Evolutionary conservation across 2,329 filamentous ascomycete species (phyloP), one percentile per base, ranked within the genome.

Genomic region (Cytospora mali): DNA sequence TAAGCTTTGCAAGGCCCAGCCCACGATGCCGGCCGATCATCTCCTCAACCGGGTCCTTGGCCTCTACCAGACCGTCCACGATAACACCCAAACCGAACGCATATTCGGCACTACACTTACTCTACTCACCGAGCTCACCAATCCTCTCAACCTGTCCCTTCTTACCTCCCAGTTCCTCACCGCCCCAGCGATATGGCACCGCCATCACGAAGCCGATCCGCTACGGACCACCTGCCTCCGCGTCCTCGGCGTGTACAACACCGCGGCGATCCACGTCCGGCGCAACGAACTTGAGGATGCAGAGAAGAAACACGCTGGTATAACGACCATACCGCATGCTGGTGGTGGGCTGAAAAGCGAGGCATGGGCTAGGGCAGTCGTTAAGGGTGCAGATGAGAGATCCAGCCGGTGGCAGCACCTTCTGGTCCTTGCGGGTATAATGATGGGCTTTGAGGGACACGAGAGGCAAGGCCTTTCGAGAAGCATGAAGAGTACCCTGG

Each of bases 401-500:
- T 86, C 86, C 18, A 82, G 81, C 28, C 80, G 91, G 71, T 97
- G 92, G 92, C 88, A 92, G 74, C 93, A 97, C 74, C 76, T 93
- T 31, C 79, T 97, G n/a, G 83, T 93, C 6, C 83, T 97, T 10
- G 88, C 88, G 0, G 93, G 92, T 3, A 79, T 96, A 25, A 76
- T 97, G 62, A 83, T 94, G 71, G 92, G 91, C 10, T 88, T 93
- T 71, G 89, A 90, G 67, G 80, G 83, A 18, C 81, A 85, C 64
- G 83, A 88, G 48, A 77, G 86, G 52, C 82, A 84, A 63, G 84
- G 85, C n/a, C 75, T 93, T n/a, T 85, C 88, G 6, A 76, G 80
- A 33, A 75, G 81, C 56, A 80, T 94, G 73, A 82, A 88, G 52
- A 83, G 79, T 35, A 91, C 85, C 49, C 79, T 96, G 0, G 90